Conservation (phyloP, 2,329 filamentous ascomycete genomes). For the Botryosphaeria dothidea region DNA sequence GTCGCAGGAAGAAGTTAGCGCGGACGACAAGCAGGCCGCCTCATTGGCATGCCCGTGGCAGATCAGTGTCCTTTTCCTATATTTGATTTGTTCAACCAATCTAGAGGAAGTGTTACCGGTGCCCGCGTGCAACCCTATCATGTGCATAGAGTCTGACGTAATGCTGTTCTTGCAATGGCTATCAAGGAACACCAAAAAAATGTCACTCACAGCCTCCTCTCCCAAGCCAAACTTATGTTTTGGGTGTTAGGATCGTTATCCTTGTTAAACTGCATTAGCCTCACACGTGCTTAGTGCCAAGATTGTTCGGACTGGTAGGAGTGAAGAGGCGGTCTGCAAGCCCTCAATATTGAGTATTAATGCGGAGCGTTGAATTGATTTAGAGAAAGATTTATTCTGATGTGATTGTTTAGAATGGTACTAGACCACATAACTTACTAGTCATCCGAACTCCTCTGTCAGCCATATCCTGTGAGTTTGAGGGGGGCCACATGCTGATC, state of each 20-base stretch:
- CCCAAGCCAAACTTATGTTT: neutral
- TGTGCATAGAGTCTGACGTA: neutral
- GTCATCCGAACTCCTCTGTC: too few species aligned
- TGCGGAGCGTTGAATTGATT: too few species aligned
- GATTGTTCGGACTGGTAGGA: neutral
- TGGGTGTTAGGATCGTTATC: neutral
- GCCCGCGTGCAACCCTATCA: too few species aligned
- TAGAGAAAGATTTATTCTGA: too few species aligned
- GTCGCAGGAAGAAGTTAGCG: neutral
- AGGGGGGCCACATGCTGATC: too few species aligned
- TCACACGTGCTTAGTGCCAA: neutral
- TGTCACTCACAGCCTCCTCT: neutral
- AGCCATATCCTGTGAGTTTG: too few species aligned
- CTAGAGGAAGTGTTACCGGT: neutral
- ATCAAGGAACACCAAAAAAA: neutral
- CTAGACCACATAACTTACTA: too few species aligned
- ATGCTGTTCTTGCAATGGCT: neutral
- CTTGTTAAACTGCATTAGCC: neutral
- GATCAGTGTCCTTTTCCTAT: neutral
- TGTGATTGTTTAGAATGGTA: too few species aligned
- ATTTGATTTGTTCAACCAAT: neutral
- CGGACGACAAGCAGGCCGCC: neutral
- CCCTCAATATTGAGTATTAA: too few species aligned
- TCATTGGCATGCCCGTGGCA: neutral
- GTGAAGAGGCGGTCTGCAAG: neutral